Evolutionary conservation across 345 rosid genomes (phyloP).

Genomic region (Diplotaxis tenuifolia): DNA sequence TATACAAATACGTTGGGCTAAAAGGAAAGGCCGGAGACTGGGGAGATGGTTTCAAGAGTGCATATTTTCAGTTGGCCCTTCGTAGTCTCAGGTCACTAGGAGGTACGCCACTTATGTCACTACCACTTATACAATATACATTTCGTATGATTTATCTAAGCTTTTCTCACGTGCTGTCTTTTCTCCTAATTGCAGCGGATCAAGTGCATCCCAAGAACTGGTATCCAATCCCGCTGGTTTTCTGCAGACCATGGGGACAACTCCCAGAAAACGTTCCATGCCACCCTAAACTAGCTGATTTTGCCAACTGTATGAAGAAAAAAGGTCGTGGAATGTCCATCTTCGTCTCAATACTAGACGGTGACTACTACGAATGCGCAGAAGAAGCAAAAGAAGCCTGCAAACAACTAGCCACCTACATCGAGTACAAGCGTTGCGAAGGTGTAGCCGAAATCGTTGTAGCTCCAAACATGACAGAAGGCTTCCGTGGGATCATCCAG

Average conservation of each 20-base stretch:
- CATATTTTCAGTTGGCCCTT: slow-evolving; percentile 97
- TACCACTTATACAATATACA: neutral
- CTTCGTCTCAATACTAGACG: slow-evolving; percentile 82
- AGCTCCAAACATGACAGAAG: slow-evolving; percentile 95
- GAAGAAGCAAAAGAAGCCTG: slow-evolving; percentile 94
- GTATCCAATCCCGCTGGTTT: slow-evolving; percentile 96
- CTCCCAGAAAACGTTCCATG: slow-evolving; percentile 98
- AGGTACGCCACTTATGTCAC: slow-evolving; percentile 46
- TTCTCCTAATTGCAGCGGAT: slow-evolving; percentile 57
- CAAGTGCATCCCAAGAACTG: slow-evolving; percentile 99
- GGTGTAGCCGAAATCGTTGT: slow-evolving; percentile 99
- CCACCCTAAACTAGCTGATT: slow-evolving; percentile 98
- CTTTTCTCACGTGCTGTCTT: neutral
- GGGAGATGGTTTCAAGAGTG: slow-evolving; percentile 99
- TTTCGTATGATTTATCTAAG: slow-evolving; percentile 9
- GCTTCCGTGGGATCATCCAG: slow-evolving; percentile 95
- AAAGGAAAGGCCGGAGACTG: slow-evolving; percentile 99
- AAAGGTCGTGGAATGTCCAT: slow-evolving; percentile 99
- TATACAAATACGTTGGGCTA: slow-evolving; percentile 91
- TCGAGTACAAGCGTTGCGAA: slow-evolving; percentile 90
- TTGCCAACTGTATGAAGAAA: slow-evolving; percentile 99
- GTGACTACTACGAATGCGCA: slow-evolving; percentile 90
- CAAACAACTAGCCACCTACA: slow-evolving; percentile 83
- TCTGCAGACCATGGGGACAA: slow-evolving; percentile 99
- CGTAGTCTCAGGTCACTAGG: slow-evolving; percentile 99